Percentiles rank a stretch among this genome's conserved stretches.
Conservation (phyloP, 805 yeast genomes). For the Metschnikowia chrysomelidarum region DNA sequence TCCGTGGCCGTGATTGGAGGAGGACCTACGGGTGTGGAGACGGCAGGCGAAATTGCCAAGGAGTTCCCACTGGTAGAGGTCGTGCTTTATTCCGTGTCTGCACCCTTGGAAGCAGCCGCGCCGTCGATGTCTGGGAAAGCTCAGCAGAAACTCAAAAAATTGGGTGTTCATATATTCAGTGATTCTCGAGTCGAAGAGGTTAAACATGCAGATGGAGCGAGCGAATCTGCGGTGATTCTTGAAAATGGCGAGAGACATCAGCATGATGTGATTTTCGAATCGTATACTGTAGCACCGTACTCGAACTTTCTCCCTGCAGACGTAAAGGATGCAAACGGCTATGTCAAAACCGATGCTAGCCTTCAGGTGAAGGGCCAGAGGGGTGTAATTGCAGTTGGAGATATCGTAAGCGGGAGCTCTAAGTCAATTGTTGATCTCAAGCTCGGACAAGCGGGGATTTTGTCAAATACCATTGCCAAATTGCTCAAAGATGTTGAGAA, state of each 20-base stretch:
- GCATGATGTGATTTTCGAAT: conserved; percentile 30
- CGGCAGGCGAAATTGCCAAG: conserved; percentile 34
- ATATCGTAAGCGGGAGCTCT: conserved; percentile 23
- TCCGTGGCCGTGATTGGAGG: conserved; percentile 36
- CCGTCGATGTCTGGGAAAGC: too few species aligned
- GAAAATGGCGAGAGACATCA: conserved; percentile 16
- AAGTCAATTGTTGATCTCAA: conserved; percentile 26
- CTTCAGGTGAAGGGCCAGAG: conserved; percentile 23
- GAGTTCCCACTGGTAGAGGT: conserved; percentile 18
- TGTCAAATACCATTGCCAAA: too few species aligned
- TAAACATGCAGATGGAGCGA: too few species aligned
- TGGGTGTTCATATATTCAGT: conserved; percentile 19
- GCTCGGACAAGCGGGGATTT: conserved; percentile 19
- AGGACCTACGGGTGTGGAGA: conserved; percentile 37
- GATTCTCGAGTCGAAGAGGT: too few species aligned
- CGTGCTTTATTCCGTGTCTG: conserved; percentile 21
- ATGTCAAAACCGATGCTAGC: conserved; percentile 25
- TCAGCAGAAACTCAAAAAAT: conserved; percentile 2
- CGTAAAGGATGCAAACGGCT: conserved; percentile 26
- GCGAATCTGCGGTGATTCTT: conserved; percentile 14
- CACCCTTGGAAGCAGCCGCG: conserved; percentile 5
- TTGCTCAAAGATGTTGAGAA: too few species aligned
- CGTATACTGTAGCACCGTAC: conserved; percentile 27
- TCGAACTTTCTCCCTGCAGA: conserved; percentile 25
- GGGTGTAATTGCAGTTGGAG: conserved; percentile 35